Base-by-base conservation (phyloP, 805 yeast species). In the Pichia sporocuriosa region DNA sequence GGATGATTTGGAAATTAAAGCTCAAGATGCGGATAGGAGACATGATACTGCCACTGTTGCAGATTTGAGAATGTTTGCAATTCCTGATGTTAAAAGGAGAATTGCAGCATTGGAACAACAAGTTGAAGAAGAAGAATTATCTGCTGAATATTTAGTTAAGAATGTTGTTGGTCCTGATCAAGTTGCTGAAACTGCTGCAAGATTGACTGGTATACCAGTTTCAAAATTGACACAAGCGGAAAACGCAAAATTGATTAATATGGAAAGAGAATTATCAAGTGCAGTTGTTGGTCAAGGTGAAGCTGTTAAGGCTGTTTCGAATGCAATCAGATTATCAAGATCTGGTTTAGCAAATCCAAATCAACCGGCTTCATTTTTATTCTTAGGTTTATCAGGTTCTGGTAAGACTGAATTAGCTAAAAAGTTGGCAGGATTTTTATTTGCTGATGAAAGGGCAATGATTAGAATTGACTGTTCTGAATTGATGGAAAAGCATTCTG, bases 331-430 rank as follows among this genome's bases (percentile, higher is more conserved):
- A 65, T 73, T 93, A 54, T 79, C 86, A 15, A 78, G 98, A 61
- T 89, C 97, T 10, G 98, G 98, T 17, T 73, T 93, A 50, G 84
- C 96, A 20, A 93, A 93, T 62, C 98, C 98, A 41, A 77, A 88
- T 63, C 96, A 94, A 52, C 98, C 98, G 6, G 87, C 97, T 0
- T 85, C 96, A 12, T 93, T 93, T 75, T 59, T 93, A 58, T 93
- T 93, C 74, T 69, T 94, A 47, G 98, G 98, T 46, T 75, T 90
- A 46, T 85, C 96, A 3, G 98, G 98, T 55, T 87, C 96, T 6
- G 98, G 98, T 76, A 93, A 93, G 73, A 93, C 98, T 8, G 97
- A 93, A 64, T 72, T 93, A 53, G 97, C 98, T 20, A 93, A 93
- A 76, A 93, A 89, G 57, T 75, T 93, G 21, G 97, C 98, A 10